Conservation (phyloP, 2,329 filamentous ascomycete genomes). For the Trichoderma sp. region DNA sequence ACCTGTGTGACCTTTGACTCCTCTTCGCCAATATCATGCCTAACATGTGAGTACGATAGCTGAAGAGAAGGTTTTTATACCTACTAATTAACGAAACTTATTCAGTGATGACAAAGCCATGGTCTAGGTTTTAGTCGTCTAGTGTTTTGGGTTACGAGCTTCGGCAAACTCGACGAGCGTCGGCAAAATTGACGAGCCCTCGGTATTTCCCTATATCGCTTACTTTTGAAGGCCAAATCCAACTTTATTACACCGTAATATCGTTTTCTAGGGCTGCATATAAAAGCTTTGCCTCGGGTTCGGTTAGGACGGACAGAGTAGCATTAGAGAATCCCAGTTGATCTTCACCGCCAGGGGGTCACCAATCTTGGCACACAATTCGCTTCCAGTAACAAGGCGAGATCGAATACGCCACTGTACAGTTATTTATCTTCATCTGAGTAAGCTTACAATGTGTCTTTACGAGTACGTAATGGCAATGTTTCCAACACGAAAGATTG, state of each 20-base stretch:
- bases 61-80: background rate
- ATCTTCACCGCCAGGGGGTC: background rate
- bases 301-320: background rate
- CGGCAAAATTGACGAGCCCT: background rate
- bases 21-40: background rate
- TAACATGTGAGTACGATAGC: background rate
- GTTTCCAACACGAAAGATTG: background rate
- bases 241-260: background rate
- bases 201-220: background rate
- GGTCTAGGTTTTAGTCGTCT: background rate
- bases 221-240: background rate
- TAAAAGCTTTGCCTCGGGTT: background rate
- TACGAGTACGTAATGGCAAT: background rate
- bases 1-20: background rate
- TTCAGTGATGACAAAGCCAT: background rate
- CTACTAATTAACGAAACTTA: background rate
- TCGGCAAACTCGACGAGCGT: background rate
- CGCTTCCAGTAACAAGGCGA: background rate
- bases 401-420: background rate
- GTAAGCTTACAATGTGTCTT: background rate
- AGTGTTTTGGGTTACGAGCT: background rate
- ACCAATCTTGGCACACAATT: background rate
- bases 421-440: background rate
- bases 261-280: background rate
- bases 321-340: background rate